These are phyloP conservation scores for Fusarium agapanthi DNA, from an alignment of 2,329 filamentous ascomycete species.

Conservation along the genomic window DNA sequence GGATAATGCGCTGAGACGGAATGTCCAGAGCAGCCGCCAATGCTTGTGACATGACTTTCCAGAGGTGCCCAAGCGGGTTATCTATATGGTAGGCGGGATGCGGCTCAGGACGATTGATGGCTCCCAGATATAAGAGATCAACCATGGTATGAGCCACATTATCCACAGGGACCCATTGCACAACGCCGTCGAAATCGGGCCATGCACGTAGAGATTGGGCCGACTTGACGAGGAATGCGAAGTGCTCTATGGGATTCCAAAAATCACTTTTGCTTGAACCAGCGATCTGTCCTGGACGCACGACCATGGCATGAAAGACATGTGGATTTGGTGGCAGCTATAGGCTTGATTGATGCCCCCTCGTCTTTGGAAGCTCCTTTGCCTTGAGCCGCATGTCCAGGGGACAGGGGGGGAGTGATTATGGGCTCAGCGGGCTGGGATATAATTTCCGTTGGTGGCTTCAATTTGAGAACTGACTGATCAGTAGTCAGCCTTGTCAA, in stretches of 20 bases:
- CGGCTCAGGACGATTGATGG: background rate
- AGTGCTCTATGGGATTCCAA: conserved; percentile 64
- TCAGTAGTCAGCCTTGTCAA: background rate
- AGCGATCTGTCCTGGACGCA: conserved; percentile 62
- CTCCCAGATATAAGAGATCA: conserved; percentile 8
- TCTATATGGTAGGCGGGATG: conserved; percentile 38
- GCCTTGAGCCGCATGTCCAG: background rate
- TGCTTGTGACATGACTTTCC: conserved; percentile 14
- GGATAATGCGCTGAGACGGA: background rate
- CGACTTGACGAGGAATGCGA: conserved; percentile 60
- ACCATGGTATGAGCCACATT: conserved; percentile 15
- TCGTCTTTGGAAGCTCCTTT: background rate
- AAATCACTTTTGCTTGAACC: conserved; percentile 59
- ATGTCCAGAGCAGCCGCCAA: background rate
- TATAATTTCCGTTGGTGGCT: background rate
- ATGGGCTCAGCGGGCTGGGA: background rate
- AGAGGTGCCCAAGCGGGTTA: conserved; percentile 32
- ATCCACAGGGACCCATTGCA: conserved; percentile 59
- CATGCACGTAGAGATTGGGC: conserved; percentile 54
- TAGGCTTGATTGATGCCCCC: background rate
- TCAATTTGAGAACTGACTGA: background rate
- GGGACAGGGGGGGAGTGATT: background rate
- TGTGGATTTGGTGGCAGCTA: conserved; percentile 39
- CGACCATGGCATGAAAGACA: conserved; percentile 54
- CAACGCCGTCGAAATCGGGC: conserved; percentile 51